Evolutionary conservation across 495 filamentous ascomycete species (phyloP), one percentile per base, ranked within the genome.

Genomic region (Penicillium paradoxum): DNA sequence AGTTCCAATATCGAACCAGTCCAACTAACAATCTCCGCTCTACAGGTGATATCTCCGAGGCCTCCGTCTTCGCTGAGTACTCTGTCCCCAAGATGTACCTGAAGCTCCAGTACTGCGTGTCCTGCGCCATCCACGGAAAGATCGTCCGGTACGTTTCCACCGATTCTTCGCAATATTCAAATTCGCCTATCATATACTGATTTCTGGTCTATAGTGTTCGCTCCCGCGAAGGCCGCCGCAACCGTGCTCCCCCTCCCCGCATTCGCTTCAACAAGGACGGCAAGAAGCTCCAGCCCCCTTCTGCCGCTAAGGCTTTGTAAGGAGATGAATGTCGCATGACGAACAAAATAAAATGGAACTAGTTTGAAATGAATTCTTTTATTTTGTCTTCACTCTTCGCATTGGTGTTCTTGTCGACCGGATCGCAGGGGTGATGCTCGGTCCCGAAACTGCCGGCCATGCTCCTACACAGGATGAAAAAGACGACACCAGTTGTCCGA

Each of bases 21-120:
- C 1, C 14, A 51, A 51, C 53, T 59, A 55, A 59, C 36, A 8
- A 37, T 5, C 10, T 0, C 19, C 49, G 34, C 18, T 45, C 14
- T 50, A 32, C 74, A 98, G 92, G 92, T 89, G 93, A 99, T 91
- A 97, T 99, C 78, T 96, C 91, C 58, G 93, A 99, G 69, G 93
- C 93, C 67, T 97, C 93, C 63, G 93, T 99, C 74, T 97, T 97
- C 83, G 77, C 87, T 59, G 93, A 99, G 80, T 99, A 99, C 82
- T 88, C 90, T 54, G 91, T 99, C 73, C 93, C 93, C 75, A 99
- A 99, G 85, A 99, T 99, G 93, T 99, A 99, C 86, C 81, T 99
- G 74, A 99, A 99, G 85, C 86, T 99, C 73, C 93, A 99, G 82
- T 99, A 99, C 89, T 99, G 93, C 75, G 93, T 98, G 69, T 97